Percentiles rank a stretch among this genome's conserved stretches.
phyloP scores from a whole-genome alignment of 331 rosid genomes.

The Arachis monticola region DNA sequence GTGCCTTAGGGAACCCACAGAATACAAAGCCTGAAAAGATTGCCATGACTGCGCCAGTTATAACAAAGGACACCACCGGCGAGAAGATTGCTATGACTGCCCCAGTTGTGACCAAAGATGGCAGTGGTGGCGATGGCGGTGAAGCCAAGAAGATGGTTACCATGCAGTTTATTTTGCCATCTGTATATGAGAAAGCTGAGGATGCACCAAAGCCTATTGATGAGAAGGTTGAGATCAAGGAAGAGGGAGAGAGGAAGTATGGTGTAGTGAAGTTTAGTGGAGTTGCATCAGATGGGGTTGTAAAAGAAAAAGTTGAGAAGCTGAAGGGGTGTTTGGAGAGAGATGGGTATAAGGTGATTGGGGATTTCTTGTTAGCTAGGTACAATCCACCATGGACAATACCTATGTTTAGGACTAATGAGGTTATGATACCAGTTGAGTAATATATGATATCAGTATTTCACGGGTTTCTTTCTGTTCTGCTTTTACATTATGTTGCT shows the following conservation, averaged over 20 bases:
- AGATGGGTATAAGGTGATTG: slow-evolving; percentile 74
- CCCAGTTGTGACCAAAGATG: slow-evolving; percentile 66
- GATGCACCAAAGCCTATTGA: slow-evolving; percentile 70
- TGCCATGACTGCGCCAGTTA: slow-evolving; percentile 86
- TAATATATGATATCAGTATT: slow-evolving; percentile 31
- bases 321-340: slow-evolving; percentile 66
- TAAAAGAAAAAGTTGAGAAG: slow-evolving; percentile 67
- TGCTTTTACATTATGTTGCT: background rate
- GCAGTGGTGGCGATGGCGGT: slow-evolving; percentile 17
- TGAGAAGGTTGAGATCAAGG: slow-evolving; percentile 74
- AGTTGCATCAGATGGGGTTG: slow-evolving; percentile 61
- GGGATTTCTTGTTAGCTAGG: slow-evolving; percentile 79
- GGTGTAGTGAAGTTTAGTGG: slow-evolving; percentile 83
- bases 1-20: slow-evolving; percentile 79
- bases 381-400: slow-evolving; percentile 88
- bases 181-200: slow-evolving; percentile 61
- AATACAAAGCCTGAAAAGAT: slow-evolving; percentile 77
- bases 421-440: slow-evolving; percentile 84
- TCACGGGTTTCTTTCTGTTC: no score
- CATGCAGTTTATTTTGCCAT: slow-evolving; percentile 80
- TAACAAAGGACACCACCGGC: slow-evolving; percentile 53
- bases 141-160: slow-evolving; percentile 55
- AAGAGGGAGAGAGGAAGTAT: slow-evolving; percentile 70
- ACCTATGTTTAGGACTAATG: slow-evolving; percentile 77
- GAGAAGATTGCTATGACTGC: slow-evolving; percentile 82